Evolutionary conservation across 352 stramenopile genomes (phyloP).

Genomic region (Phytophthora niederhauseri): DNA sequence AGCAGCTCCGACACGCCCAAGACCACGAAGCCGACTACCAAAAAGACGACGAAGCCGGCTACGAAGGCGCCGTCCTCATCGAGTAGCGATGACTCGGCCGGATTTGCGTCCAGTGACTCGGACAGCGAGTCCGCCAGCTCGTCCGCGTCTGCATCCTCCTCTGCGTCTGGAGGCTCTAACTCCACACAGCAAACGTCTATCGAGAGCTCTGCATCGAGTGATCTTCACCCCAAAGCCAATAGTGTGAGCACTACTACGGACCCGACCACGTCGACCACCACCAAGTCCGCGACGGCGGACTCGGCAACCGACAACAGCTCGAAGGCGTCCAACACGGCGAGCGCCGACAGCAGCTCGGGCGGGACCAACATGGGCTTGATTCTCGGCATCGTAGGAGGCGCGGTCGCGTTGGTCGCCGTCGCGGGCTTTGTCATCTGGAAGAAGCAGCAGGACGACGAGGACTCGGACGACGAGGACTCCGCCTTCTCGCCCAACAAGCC

Average conservation of each 20-base stretch:
- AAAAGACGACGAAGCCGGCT: conserved; percentile 35
- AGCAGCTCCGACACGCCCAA: conserved; percentile 24
- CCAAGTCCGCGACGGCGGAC: conserved; percentile 38
- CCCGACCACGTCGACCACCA: conserved; percentile 17
- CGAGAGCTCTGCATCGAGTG: conserved; percentile 21
- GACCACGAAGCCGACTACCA: conserved; percentile 33
- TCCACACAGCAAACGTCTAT: conserved; percentile 22
- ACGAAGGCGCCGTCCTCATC: conserved; percentile 34
- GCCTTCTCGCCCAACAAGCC: conserved; percentile 39
- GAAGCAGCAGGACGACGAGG: conserved; percentile 58
- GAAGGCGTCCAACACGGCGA: conserved; percentile 41
- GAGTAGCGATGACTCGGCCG: conserved; percentile 27
- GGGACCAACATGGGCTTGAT: conserved; percentile 54
- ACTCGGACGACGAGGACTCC: conserved; percentile 62
- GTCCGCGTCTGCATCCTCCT: conserved; percentile 20
- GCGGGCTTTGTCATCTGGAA: conserved; percentile 70
- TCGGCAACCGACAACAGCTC: conserved; percentile 28
- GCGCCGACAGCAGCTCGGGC: conserved; percentile 29
- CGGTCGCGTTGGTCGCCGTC: conserved; percentile 51
- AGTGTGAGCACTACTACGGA: conserved; percentile 29
- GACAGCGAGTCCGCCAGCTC: conserved; percentile 13
- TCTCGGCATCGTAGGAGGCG: conserved; percentile 49
- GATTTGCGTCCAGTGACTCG: conserved; percentile 19
- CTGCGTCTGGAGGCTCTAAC: conserved; percentile 19
- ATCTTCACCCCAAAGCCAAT: conserved; percentile 17